phyloP scores from a whole-genome alignment of 495 filamentous ascomycete species.

The Hyaloscypha variabilis region DNA sequence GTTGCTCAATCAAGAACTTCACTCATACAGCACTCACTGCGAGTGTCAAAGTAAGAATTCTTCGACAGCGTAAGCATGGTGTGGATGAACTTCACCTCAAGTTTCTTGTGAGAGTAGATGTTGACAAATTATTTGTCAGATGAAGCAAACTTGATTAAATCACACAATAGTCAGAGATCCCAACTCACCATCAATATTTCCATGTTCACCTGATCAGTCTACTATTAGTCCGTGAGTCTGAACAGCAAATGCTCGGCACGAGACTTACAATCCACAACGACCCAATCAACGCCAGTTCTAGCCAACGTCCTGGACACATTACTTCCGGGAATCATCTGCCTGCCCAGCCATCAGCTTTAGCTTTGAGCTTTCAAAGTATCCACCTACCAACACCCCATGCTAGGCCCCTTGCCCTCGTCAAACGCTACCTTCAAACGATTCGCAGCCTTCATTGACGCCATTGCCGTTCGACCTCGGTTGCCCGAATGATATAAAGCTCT shows the following conservation, averaged over 20 bases:
- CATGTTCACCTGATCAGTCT: slow-evolving; percentile 48
- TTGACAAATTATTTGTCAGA: background rate
- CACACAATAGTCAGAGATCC: background rate
- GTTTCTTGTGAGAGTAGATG: background rate
- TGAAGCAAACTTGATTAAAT: background rate
- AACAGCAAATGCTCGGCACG: background rate
- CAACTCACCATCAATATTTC: slow-evolving; percentile 69
- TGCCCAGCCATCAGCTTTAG: background rate
- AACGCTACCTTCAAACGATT: slow-evolving; percentile 66
- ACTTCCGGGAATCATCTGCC: slow-evolving; percentile 76
- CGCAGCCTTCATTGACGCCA: slow-evolving; percentile 57
- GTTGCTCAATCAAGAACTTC: no score
- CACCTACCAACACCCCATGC: slow-evolving; percentile 54
- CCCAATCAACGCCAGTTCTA: slow-evolving; percentile 71
- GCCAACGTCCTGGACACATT: slow-evolving; percentile 72
- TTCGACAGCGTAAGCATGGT: no score
- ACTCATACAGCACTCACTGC: no score
- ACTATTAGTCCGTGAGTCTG: background rate
- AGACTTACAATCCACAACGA: slow-evolving; percentile 70
- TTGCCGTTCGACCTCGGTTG: background rate
- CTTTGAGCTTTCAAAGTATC: background rate
- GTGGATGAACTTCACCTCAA: no score
- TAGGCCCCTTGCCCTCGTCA: slow-evolving; percentile 52
- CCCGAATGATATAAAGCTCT: background rate
- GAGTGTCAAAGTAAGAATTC: no score